Evolutionary conservation across 1,139 yeast genomes (phyloP), one percentile per base, ranked within the genome.

Genomic region (Geotrichum fermentans): DNA sequence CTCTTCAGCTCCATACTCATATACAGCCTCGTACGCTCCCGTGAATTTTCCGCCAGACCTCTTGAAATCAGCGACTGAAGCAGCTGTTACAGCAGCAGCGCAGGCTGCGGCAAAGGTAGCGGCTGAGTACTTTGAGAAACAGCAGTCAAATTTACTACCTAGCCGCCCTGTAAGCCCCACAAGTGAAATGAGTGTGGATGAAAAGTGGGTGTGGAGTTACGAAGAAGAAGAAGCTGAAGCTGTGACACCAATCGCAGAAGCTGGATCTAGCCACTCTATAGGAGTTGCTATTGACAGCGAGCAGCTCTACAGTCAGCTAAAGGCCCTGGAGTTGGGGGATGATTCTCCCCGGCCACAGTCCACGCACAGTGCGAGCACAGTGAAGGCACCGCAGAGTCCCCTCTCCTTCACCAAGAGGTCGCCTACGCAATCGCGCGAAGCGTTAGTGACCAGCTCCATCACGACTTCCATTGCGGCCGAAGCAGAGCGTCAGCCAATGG

Each of bases 101-200:
- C 18, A 40, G 14, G 35, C 35, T 20, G 35, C 43, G 2, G 43
- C 43, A 13, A 32, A 17, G 4, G 35, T 40, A 10, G 35, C 43
- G 4, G 35, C 21, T 10, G 36, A 40, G 33, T 29, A 40, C 26
- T 40, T 29, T 20, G 33, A 30, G n/a, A 30, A 17, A 40, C 8
- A 14, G 21, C 18, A 7, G 8, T 13, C 18, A 2, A n/a, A 29
- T 5, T 26, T 40, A 20, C 36, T 40, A 4, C 43, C 43, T 20
- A 22, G 33, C 8, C 43, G 43, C 4, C 35, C 43, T 18, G 43
- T 40, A 8, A 24, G 28, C 28, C 28, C 28, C 10, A 6, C 28
- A 10, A 24, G 28, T 24, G 28, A 24, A 24, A 24, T 10, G 28
- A 24, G 28, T 10, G 10, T 24, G 28, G 28, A 24, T 24, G 28